These are phyloP conservation scores for Tilletia setariae DNA, from an alignment of 1,284 basidiomycete species.

Conservation along the genomic window DNA sequence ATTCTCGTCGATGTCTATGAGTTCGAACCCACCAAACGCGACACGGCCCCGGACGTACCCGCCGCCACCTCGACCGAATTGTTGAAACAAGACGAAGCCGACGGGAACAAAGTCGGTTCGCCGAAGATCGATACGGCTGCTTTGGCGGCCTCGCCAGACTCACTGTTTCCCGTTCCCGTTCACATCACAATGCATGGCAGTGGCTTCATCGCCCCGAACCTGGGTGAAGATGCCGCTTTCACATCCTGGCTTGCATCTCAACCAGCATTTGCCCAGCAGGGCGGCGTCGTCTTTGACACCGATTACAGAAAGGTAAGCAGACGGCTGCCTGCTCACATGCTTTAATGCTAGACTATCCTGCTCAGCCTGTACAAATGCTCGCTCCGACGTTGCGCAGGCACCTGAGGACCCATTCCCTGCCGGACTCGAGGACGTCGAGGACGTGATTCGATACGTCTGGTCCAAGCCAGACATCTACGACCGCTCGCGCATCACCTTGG, in stretches of 20 bases:
- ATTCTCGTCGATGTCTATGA: background rate
- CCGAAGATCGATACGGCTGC: too few relatives aligned
- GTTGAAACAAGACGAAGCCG: constrained; percentile 21
- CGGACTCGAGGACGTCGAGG: constrained; percentile 32
- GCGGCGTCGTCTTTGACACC: constrained; percentile 31
- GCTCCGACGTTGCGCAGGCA: constrained; percentile 17
- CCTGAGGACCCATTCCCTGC: constrained; percentile 48
- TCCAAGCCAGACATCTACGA: constrained; percentile 20
- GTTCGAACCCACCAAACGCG: constrained; percentile 15
- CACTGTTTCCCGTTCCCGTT: constrained; percentile 21
- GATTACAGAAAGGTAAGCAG: constrained; percentile 41
- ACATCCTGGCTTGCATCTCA: background rate
- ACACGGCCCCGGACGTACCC: constrained; percentile 29
- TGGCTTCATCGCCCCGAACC: constrained; percentile 33
- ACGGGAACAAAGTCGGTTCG: background rate
- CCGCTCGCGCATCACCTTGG: constrained; percentile 29
- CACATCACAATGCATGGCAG: constrained; percentile 33
- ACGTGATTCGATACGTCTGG: constrained; percentile 21
- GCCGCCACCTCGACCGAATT: constrained; percentile 11
- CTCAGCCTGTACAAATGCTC: too few relatives aligned
- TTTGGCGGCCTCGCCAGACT: background rate
- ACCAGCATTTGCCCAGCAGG: background rate
- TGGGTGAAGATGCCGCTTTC: constrained; percentile 30
- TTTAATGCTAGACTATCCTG: background rate
- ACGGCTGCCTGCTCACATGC: too few relatives aligned